These are phyloP conservation scores for Chalciporus piperatus DNA, from an alignment of 768 basidiomycete genomes.

Conservation along the genomic window DNA sequence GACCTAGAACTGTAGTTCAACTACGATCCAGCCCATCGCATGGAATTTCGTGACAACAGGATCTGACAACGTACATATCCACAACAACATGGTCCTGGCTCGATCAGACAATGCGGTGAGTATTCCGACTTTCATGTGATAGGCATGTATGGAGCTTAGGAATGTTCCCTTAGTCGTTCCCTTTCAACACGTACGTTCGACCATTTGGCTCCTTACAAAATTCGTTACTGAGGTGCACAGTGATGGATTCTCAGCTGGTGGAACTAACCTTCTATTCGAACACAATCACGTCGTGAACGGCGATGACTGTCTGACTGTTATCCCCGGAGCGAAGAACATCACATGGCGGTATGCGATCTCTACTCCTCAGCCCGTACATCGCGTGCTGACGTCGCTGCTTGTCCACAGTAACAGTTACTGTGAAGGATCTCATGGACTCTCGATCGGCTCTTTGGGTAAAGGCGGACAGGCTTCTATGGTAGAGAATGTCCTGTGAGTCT, in stretches of 20 bases:
- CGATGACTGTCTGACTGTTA: slow-evolving; percentile 61
- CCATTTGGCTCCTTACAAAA: no score
- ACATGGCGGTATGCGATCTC: slow-evolving; percentile 38
- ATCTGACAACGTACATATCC: slow-evolving; percentile 47
- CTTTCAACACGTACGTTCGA: not conserved
- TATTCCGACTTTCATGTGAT: not conserved
- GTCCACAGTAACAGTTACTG: slow-evolving; percentile 47
- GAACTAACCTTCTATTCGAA: no score
- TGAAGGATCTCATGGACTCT: slow-evolving; percentile 58
- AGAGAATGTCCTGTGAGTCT: slow-evolving; percentile 53
- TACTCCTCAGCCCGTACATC: not conserved
- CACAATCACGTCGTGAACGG: slow-evolving; percentile 53
- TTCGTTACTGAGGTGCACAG: no score
- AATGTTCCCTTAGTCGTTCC: not conserved
- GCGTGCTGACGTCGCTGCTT: no score
- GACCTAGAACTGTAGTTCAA: not conserved
- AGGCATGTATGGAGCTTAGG: not conserved
- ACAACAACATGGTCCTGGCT: slow-evolving; percentile 54
- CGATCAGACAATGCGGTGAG: slow-evolving; percentile 40
- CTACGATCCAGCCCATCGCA: slow-evolving; percentile 43
- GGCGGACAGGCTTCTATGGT: slow-evolving; percentile 50
- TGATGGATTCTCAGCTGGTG: no score
- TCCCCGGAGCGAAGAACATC: slow-evolving; percentile 54
- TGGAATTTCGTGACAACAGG: slow-evolving; percentile 58
- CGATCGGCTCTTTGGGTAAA: slow-evolving; percentile 47